Evolutionary conservation across 1,284 basidiomycete species (phyloP), one percentile per base, ranked within the genome.

Genomic region (Bjerkandera adusta): DNA sequence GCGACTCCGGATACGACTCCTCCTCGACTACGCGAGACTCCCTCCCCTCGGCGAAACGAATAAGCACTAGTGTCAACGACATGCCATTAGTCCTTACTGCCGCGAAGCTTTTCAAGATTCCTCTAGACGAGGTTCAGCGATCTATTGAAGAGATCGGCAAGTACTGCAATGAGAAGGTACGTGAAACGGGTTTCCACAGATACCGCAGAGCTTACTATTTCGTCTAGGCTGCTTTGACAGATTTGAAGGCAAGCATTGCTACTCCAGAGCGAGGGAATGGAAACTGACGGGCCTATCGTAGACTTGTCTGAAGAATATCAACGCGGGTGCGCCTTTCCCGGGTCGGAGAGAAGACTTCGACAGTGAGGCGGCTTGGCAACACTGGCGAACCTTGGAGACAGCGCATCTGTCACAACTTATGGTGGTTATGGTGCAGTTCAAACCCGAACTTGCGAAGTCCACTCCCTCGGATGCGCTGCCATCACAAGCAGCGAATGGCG

Each of bases 221-320:
- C n/a, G 39, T 40, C 56, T 58, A 92, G 81, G 89, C 90, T 21
- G 92, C 90, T 0, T 68, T 95, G 51, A 77, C 77, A 41, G 92
- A 95, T 63, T 71, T 95, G 39, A 95, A 93, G 76, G 87, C 85
- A 63, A 42, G 64, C 54, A 32, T 22, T n/a, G 7, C 11, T 37
- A 16, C 12, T 3, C 11, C 4, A 10, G 3, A 3, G 39, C 35
- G 12, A 12, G 13, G 5, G 22, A 16, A 40, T 18, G 11, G 36
- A 12, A 21, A n/a, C 36, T 45, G 12, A 53, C 53, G 47, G 29
- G 26, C n/a, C 33, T 49, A 48, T 39, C 61, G 3, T 68, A 95
- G 86, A 90, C 87, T 25, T 94, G 91, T 62, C 73, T 97, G 45
- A 95, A 93, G 69, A 92, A 94, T 53, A 89, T 98, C 63, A 90